A percentile compares a stretch with the other conserved stretches of the same genome.
These are phyloP conservation scores for Pestalotiopsis sp. DNA, from an alignment of 2,329 filamentous ascomycete genomes.

Conservation along the genomic window DNA sequence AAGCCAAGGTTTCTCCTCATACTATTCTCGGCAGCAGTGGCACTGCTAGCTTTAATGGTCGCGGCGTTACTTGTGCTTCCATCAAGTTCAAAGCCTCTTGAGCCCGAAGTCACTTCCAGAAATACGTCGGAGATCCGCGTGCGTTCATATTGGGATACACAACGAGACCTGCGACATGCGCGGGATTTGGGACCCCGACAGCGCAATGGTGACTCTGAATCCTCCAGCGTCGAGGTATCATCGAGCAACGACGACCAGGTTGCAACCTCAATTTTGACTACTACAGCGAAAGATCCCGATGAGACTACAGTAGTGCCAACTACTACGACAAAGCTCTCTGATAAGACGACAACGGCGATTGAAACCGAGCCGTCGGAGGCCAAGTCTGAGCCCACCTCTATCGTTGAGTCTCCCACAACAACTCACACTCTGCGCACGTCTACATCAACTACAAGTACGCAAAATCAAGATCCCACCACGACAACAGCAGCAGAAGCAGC, in stretches of 20 bases:
- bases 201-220: neutral
- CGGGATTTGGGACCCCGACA: neutral
- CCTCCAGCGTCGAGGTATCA: neutral
- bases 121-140: neutral
- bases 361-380: neutral
- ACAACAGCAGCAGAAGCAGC: neutral
- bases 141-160: neutral
- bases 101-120: neutral
- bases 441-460: neutral
- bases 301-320: neutral
- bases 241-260: neutral
- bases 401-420: neutral
- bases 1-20: neutral
- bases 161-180: neutral
- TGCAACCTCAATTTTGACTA: neutral
- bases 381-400: neutral
- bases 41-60: neutral
- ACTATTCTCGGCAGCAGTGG: neutral
- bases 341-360: neutral
- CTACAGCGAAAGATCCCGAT: neutral
- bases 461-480: neutral
- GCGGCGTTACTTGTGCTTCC: constrained; percentile 2
- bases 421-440: neutral
- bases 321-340: neutral
- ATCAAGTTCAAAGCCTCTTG: neutral